phyloP scores from a whole-genome alignment of 345 rosid species.

The Eucalyptus caleyi region DNA sequence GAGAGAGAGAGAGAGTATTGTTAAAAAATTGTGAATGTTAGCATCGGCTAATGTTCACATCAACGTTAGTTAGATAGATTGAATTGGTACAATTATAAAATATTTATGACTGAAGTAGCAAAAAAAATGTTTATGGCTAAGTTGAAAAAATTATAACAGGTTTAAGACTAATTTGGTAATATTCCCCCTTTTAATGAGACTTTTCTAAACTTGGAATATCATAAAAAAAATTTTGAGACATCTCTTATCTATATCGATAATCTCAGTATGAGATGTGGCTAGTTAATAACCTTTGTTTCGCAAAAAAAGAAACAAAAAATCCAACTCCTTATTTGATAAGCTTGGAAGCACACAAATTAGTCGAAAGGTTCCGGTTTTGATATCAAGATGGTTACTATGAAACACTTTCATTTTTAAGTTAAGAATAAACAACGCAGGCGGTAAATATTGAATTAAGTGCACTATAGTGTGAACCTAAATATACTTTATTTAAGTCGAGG shows the following conservation, averaged over 20 bases:
- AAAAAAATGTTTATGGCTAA: no score
- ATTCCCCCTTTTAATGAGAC: not conserved
- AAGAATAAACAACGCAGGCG: not conserved
- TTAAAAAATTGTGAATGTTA: no score
- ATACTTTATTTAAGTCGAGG: not conserved
- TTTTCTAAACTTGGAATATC: not conserved
- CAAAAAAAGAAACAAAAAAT: not conserved
- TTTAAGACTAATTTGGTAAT: no score
- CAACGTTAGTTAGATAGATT: accelerated
- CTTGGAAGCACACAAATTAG: not conserved
- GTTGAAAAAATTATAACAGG: no score
- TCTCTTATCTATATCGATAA: not conserved
- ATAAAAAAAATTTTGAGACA: not conserved
- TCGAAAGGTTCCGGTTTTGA: not conserved
- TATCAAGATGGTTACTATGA: not conserved
- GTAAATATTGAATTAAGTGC: not conserved
- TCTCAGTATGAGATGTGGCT: not conserved
- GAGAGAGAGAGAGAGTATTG: no score
- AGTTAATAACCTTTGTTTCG: not conserved
- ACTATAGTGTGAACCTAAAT: not conserved
- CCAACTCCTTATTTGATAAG: not conserved
- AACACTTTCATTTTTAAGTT: not conserved
- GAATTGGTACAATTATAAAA: accelerated
- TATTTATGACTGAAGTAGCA: accelerated
- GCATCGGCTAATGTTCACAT: no score